A percentile compares a stretch with the other conserved stretches of the same genome.
These are phyloP conservation scores for Trichothecium sympodiale DNA, from an alignment of 2,329 filamentous ascomycete species.

Conservation along the genomic window DNA sequence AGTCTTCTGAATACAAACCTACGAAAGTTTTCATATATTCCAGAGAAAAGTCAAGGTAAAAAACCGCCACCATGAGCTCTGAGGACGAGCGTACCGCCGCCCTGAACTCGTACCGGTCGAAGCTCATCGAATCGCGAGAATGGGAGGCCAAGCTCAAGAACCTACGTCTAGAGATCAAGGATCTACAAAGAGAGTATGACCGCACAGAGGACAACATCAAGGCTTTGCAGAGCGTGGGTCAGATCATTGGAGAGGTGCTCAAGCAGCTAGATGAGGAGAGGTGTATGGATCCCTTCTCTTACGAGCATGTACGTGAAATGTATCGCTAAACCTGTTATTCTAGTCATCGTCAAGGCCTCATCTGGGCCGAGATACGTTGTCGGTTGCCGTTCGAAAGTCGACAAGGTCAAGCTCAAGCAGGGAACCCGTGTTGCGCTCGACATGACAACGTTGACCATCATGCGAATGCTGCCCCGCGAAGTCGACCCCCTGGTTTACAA, in stretches of 20 bases:
- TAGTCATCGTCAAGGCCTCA: constrained; percentile 97
- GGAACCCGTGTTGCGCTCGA: constrained; percentile 94
- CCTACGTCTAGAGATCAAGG: constrained; percentile 90
- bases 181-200: constrained; percentile 87
- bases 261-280: constrained; percentile 98
- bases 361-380: constrained; percentile 96
- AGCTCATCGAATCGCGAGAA: constrained; percentile 88
- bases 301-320: background rate
- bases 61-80: constrained; percentile 31
- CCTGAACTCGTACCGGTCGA: constrained; percentile 66
- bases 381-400: constrained; percentile 95
- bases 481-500: constrained; percentile 99
- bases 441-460: constrained; percentile 99
- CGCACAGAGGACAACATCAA: constrained; percentile 99
- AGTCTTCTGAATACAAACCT: too few species aligned
- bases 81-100: constrained; percentile 56
- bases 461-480: constrained; percentile 98
- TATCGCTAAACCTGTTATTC: background rate
- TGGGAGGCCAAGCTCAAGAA: constrained; percentile 98
- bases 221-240: constrained; percentile 93
- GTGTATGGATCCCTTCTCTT: constrained; percentile 52
- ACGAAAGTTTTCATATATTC: too few species aligned
- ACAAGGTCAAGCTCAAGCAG: constrained; percentile 95
- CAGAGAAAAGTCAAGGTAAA: too few species aligned
- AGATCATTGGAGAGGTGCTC: constrained; percentile 97